These are phyloP conservation scores for Aspergillus fructus DNA, from an alignment of 2,329 filamentous ascomycete genomes.

Conservation along the genomic window DNA sequence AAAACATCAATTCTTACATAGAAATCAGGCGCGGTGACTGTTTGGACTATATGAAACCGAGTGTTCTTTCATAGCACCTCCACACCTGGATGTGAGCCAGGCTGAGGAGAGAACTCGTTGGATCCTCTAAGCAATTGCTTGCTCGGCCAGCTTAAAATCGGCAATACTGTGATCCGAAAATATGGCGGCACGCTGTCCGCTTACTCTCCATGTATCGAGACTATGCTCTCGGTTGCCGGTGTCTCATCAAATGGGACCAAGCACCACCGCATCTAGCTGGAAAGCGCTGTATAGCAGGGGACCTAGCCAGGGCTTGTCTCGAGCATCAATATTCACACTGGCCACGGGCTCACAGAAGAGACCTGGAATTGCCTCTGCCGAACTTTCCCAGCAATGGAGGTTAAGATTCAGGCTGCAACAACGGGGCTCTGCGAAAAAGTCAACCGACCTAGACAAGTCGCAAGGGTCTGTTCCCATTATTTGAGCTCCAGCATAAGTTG, in stretches of 20 bases:
- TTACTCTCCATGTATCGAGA: conserved; percentile 12
- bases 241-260: neutral
- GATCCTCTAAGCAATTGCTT: neutral
- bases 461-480: conserved; percentile 18
- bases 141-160: neutral
- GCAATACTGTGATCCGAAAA: neutral
- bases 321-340: conserved; percentile 11
- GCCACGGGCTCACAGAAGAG: conserved; percentile 6
- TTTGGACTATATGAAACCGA: neutral
- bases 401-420: conserved; percentile 15
- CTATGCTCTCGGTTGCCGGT: conserved; percentile 5
- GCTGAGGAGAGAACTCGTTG: neutral
- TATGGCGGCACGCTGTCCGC: conserved; percentile 18
- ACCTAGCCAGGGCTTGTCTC: neutral
- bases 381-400: neutral
- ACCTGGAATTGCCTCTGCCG: neutral
- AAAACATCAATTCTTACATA: neutral
- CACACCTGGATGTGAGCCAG: conserved; percentile 1
- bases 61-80: neutral
- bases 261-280: conserved; percentile 1
- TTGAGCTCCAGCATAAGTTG: neutral
- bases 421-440: conserved; percentile 25
- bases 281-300: conserved; percentile 1
- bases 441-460: conserved; percentile 18
- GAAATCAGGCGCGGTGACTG: neutral